Conservation (phyloP, 2,329 filamentous ascomycete genomes). For the Epicoccum sorghinum region DNA sequence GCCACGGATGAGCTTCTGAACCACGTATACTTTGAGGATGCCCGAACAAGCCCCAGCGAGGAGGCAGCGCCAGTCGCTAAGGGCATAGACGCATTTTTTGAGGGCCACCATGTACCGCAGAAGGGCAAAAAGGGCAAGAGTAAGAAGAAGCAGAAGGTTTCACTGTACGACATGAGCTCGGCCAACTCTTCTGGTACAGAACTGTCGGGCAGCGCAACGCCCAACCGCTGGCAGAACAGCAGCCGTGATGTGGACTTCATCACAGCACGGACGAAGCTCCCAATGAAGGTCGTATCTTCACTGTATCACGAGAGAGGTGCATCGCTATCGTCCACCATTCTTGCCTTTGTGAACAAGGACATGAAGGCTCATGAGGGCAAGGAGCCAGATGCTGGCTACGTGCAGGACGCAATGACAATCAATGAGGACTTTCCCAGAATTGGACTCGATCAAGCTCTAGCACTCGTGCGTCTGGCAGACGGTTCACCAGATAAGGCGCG, state of each 20-base stretch:
- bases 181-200: slow-evolving; percentile 34
- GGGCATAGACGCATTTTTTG: slow-evolving; percentile 82
- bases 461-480: slow-evolving; percentile 62
- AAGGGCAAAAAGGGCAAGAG: slow-evolving; percentile 52
- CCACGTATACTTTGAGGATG: slow-evolving; percentile 75
- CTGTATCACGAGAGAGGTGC: slow-evolving; percentile 65
- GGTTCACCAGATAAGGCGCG: slow-evolving; percentile 64
- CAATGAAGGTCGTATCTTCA: slow-evolving; percentile 58
- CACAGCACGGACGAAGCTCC: slow-evolving; percentile 56
- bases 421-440: slow-evolving; percentile 61
- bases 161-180: slow-evolving; percentile 27
- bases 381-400: slow-evolving; percentile 51
- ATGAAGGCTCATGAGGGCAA: slow-evolving; percentile 48
- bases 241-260: slow-evolving; percentile 67
- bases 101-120: slow-evolving; percentile 56
- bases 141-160: slow-evolving; percentile 47
- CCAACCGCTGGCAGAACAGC: slow-evolving; percentile 65
- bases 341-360: slow-evolving; percentile 57
- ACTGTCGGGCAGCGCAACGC: slow-evolving; percentile 18
- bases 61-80: slow-evolving; percentile 56
- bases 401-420: slow-evolving; percentile 61
- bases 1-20: slow-evolving; percentile 84
- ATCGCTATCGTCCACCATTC: slow-evolving; percentile 62
- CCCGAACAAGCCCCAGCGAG: slow-evolving; percentile 56
- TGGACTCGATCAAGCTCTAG: slow-evolving; percentile 54